A percentile compares a stretch with the other conserved stretches of the same genome.
These are phyloP conservation scores for Thraustochytrium sp. DNA, from an alignment of 352 stramenopile genomes.

Conservation along the genomic window DNA sequence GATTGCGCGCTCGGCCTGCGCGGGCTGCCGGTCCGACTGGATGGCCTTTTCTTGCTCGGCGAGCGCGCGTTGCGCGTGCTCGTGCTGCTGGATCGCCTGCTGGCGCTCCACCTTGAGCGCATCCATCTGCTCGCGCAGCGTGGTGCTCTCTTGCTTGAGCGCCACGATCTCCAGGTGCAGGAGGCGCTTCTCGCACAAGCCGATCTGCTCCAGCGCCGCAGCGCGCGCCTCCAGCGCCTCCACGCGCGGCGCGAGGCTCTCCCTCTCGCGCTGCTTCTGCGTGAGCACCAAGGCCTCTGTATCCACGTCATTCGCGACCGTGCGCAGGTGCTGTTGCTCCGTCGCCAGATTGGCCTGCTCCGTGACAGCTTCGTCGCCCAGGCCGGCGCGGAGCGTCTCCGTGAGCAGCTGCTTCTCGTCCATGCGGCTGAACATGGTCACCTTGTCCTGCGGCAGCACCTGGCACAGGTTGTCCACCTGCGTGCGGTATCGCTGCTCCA, in stretches of 20 bases:
- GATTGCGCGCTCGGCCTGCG: no score
- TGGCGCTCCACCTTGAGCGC: neutral
- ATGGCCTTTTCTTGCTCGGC: neutral
- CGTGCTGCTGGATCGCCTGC: neutral
- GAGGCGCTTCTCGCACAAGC: neutral
- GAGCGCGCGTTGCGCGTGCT: neutral
- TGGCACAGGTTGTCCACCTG: conserved; percentile 96
- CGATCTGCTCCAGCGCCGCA: neutral
- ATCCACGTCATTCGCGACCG: neutral
- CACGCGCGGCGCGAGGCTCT: no score
- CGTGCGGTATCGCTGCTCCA: conserved; percentile 75
- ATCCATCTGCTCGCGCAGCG: no score
- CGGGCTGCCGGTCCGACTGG: no score
- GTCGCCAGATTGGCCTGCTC: neutral
- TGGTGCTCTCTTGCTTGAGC: no score
- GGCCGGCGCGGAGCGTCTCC: conserved; percentile 53
- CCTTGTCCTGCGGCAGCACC: conserved; percentile 96
- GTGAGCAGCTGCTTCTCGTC: conserved; percentile 58
- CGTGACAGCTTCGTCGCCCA: neutral
- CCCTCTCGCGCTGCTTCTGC: no score
- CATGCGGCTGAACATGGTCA: conserved; percentile 67
- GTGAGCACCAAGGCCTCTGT: neutral
- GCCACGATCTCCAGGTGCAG: neutral
- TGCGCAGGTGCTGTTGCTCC: neutral
- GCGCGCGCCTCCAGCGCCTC: neutral